phyloP scores from a whole-genome alignment of 208 protist genomes.

The Lotmaria passim region DNA sequence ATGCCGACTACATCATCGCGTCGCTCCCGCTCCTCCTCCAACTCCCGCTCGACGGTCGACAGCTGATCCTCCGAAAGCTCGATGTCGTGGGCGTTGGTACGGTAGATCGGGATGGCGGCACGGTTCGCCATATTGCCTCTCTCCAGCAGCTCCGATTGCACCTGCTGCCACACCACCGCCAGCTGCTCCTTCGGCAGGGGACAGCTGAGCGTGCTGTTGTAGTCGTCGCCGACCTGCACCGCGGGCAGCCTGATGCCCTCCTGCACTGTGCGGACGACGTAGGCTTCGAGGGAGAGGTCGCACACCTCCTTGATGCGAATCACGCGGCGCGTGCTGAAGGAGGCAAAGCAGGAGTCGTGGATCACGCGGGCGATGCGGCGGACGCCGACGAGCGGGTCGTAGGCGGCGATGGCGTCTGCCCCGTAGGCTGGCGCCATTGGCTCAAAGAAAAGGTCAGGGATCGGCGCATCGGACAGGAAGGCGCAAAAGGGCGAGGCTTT shows the following conservation, averaged over 20 bases:
- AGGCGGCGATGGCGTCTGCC: conserved; percentile 27
- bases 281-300: conserved; percentile 36
- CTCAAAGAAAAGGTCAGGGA: conserved; percentile 54
- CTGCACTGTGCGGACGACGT: conserved; percentile 23
- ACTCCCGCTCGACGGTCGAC: conserved; percentile 31
- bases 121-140: conserved; percentile 39
- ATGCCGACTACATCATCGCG: conserved; percentile 69
- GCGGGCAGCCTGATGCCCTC: conserved; percentile 18
- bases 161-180: conserved; percentile 56
- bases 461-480: conserved; percentile 46
- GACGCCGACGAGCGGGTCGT: conserved; percentile 38
- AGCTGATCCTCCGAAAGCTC: conserved; percentile 51
- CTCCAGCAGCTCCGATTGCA: conserved; percentile 40
- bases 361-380: conserved; percentile 44
- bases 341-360: conserved; percentile 53
- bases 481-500: conserved; percentile 38
- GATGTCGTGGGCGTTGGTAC: conserved; percentile 39
- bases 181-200: conserved; percentile 64
- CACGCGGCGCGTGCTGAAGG: conserved; percentile 43
- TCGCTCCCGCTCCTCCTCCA: conserved; percentile 46
- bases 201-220: conserved; percentile 42
- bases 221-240: conserved; percentile 20
- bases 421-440: conserved; percentile 41
- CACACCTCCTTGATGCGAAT: conserved; percentile 37
- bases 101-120: conserved; percentile 69